Base-by-base conservation (phyloP, 345 rosid genomes). In the Hibiscus syriacus region DNA sequence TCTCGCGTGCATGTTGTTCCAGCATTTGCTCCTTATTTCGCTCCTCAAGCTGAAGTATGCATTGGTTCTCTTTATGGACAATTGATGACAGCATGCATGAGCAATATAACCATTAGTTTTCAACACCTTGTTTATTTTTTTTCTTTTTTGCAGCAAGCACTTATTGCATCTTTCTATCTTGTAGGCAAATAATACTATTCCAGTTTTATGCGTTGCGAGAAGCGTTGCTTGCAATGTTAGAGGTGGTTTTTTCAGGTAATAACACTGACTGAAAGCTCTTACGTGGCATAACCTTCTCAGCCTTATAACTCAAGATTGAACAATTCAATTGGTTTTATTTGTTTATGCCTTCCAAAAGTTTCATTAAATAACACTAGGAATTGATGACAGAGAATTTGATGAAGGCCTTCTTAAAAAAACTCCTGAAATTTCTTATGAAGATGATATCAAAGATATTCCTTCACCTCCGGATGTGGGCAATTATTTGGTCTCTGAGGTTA, bases 41-140 rank as follows among this genome's bases (percentile, higher is more conserved):
- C 99, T 78, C 98, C 99, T 62, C 92, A 92, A 78, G 98, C 98
- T 70, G 99, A 95, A 79, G 99, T 95, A 90, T 68, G 74, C 66
- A 25, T 68, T 13, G 52, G 23, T 68, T 27, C 29, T 68, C 49
- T 55, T 68, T 38, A 56, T 68, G 38, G 16, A 54, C 22, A 23
- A 43, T 63, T 43, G 32, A 63, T 45, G 10, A 26, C 54, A 25
- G 4, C 39, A 68, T 26, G 25, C 6, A 7, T 55, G 63, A 55
- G 16, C 26, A 25, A n/a, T 27, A 4, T 49, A 3, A 16, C 8
- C 29, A 29, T 10, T 65, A 30, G 16, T 45, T 36, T 48, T 58
- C 25, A 29, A 45, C 53, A n/a, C 64, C 53, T 62, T 75, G n/a
- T n/a, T n/a, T n/a, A n/a, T n/a, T n/a, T n/a, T n/a, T n/a, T n/a